Conservation (phyloP, 2,329 filamentous ascomycete genomes). For the Colletotrichum viniferum region DNA sequence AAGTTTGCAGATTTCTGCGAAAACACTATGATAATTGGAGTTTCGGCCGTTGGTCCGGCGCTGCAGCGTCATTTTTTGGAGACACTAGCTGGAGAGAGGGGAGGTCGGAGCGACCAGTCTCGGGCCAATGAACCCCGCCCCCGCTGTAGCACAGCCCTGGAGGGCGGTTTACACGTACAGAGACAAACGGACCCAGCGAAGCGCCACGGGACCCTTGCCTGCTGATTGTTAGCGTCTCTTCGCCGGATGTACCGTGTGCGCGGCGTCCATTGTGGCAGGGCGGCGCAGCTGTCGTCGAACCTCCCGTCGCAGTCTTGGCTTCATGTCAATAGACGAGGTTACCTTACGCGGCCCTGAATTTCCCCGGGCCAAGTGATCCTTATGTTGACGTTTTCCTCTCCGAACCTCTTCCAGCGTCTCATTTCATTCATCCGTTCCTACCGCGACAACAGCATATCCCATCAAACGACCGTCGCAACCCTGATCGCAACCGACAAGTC, state of each 20-base stretch:
- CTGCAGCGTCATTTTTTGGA: background rate
- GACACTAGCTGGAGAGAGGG: background rate
- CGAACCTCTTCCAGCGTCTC: background rate
- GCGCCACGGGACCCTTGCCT: slow-evolving; percentile 3
- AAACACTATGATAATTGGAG: background rate
- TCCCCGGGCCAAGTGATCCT: background rate
- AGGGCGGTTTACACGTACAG: background rate
- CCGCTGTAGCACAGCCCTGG: background rate
- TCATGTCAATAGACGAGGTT: slow-evolving; percentile 16
- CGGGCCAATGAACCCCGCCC: slow-evolving; percentile 12
- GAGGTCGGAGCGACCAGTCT: background rate
- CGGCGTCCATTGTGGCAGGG: background rate
- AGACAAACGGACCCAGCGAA: background rate
- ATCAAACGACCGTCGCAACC: background rate
- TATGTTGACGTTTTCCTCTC: background rate
- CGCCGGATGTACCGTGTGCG: background rate
- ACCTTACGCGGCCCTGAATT: slow-evolving; percentile 14
- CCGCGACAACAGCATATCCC: background rate
- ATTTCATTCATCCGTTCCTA: background rate
- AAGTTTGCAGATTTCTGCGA: background rate
- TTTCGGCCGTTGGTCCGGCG: slow-evolving; percentile 11
- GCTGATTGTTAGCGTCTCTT: background rate
- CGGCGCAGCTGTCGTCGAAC: background rate
- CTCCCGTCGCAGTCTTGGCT: slow-evolving; percentile 15
- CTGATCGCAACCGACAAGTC: background rate